These are phyloP conservation scores for Straminergon stramineum DNA, from an alignment of 225 moss, liverwort and hornwort genomes.

Conservation along the genomic window DNA sequence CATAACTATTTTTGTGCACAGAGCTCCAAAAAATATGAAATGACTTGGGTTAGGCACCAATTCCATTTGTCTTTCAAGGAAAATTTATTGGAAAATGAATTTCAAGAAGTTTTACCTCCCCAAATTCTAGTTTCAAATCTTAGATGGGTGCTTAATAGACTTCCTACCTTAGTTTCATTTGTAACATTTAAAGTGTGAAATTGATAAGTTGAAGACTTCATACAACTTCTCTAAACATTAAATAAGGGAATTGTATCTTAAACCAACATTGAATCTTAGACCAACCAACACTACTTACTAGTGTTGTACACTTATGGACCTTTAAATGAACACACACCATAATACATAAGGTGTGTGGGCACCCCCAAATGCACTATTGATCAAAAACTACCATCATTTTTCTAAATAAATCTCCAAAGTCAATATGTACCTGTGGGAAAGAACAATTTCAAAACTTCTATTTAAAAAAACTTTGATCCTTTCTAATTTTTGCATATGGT, in stretches of 20 bases:
- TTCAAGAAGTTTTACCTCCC: too few species aligned
- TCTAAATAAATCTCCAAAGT: not conserved
- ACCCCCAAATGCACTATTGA: rapidly evolving
- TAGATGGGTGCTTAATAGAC: too few species aligned
- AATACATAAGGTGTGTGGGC: too few species aligned
- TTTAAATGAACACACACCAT: not conserved
- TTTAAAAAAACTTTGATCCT: rapidly evolving
- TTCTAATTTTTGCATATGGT: rapidly evolving
- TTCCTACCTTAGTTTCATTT: not conserved
- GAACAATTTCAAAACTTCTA: not conserved
- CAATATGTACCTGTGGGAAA: not conserved
- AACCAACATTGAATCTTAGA: not conserved
- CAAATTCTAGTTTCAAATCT: too few species aligned
- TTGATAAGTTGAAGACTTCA: not conserved
- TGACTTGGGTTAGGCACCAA: too few species aligned
- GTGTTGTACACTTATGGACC: too few species aligned
- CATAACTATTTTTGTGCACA: too few species aligned
- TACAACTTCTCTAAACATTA: not conserved
- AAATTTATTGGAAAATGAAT: too few species aligned
- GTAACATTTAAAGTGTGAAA: not conserved
- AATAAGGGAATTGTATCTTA: not conserved
- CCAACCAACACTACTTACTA: not conserved
- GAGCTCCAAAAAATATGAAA: too few species aligned
- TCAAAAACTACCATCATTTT: rapidly evolving
- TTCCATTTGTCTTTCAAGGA: too few species aligned